Evolutionary conservation across 352 stramenopile species (phyloP).

Genomic region (Phytopythium delawarense): DNA sequence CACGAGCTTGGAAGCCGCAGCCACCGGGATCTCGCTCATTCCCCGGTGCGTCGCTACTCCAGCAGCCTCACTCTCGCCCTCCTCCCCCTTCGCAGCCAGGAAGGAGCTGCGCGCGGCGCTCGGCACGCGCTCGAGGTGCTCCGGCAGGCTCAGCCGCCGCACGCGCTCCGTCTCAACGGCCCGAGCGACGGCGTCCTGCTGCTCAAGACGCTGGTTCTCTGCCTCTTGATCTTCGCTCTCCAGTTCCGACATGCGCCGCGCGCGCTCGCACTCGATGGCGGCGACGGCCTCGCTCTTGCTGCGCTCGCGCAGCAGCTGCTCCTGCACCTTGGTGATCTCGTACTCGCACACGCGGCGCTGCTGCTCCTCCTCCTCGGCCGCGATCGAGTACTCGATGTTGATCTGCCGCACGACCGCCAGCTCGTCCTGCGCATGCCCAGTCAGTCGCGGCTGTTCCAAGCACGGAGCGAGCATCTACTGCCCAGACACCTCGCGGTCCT

Average conservation of each 20-base stretch:
- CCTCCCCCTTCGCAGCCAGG: not conserved
- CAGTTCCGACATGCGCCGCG: constrained; percentile 40
- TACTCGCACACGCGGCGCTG: constrained; percentile 60
- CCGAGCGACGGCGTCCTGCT: constrained; percentile 30
- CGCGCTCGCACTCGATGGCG: constrained; percentile 41
- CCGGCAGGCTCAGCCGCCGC: constrained; percentile 42
- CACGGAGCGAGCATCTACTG: not conserved
- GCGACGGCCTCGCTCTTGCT: constrained; percentile 32
- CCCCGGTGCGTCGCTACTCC: not conserved
- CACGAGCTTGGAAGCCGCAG: constrained; percentile 43
- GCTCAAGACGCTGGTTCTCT: constrained; percentile 23
- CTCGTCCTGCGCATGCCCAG: constrained; percentile 27
- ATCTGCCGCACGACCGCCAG: constrained; percentile 66
- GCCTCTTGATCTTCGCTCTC: constrained; percentile 16
- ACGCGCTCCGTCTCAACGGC: constrained; percentile 57
- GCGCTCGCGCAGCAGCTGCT: constrained; percentile 51
- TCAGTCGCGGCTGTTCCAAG: no score
- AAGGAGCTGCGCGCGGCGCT: not conserved
- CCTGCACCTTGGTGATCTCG: constrained; percentile 56
- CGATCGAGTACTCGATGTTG: constrained; percentile 65
- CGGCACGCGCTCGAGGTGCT: constrained; percentile 36
- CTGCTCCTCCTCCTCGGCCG: constrained; percentile 53
- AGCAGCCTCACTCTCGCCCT: not conserved
- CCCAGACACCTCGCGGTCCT: constrained; percentile 32
- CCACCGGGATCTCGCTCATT: constrained; percentile 66